phyloP scores from a whole-genome alignment of 306 rosid genomes.

The Luffa aegyptiaca region DNA sequence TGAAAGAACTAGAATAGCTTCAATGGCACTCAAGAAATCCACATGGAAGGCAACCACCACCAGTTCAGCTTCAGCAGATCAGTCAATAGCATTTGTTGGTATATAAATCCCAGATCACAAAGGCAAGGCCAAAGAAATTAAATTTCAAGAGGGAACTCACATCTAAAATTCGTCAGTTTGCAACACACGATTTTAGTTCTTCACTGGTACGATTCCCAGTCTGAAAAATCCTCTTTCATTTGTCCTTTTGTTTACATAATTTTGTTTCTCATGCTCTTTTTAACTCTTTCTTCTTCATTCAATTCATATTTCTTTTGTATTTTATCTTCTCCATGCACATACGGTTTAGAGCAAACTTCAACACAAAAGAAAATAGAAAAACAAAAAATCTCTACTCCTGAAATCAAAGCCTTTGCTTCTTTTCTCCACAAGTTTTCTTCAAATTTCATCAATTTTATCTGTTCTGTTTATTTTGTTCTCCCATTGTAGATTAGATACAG shows the following conservation, averaged over 20 bases:
- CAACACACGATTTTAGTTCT: not conserved
- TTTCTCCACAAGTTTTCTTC: not conserved
- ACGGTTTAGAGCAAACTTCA: not conserved
- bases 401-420: not conserved
- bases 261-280: not conserved
- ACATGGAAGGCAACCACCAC: too few relatives aligned
- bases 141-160: too few relatives aligned
- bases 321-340: not conserved
- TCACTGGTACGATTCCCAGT: not conserved
- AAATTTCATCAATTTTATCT: not conserved
- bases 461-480: not conserved
- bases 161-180: not conserved
- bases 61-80: too few relatives aligned
- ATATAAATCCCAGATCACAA: too few relatives aligned
- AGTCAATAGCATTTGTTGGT: too few relatives aligned
- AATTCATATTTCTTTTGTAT: not conserved
- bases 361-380: not conserved
- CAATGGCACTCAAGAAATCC: too few relatives aligned
- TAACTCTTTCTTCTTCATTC: not conserved
- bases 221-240: conserved; percentile 5
- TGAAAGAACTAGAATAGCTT: too few relatives aligned
- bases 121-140: too few relatives aligned
- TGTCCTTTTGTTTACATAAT: not conserved
- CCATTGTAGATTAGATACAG: not conserved
- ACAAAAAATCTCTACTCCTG: not conserved